Evolutionary conservation across 805 yeast genomes (phyloP), one percentile per base, ranked within the genome.

Genomic region (Yarrowia osloensis): DNA sequence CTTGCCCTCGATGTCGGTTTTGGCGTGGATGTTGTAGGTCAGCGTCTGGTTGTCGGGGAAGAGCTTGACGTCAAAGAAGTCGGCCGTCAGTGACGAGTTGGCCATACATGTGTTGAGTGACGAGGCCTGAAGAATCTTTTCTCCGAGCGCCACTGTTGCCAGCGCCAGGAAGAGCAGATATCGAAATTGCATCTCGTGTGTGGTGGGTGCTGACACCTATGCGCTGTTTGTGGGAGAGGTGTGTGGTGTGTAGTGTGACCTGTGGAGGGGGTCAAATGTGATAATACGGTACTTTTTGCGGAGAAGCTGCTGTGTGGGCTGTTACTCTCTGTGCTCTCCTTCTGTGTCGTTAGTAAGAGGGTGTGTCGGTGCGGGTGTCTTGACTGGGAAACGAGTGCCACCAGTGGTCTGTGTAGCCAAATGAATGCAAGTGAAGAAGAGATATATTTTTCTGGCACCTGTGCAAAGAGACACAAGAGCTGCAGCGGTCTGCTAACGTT

Each of bases 61-160:
- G 75, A 91, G 90, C 1, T 82, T 80, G 46, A 93, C 96, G 71
- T 88, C 84, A 74, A 93, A 91, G 70, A 83, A 84, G 21, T 87
- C 80, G 2, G 97, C 94, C 2, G 90, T 82, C 68, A 93, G 78
- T 71, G 85, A 86, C 3, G 94, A 88, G 74, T 85, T 80, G 68
- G 86, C 89, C 90, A 88, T 88, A 79, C 98, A 93, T 11, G 96
- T 86, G 57, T 92, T 97, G 70, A 93, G 81, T 3, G 97, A 90
- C 17, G 88, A 80, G 9, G 97, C 97, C 22, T 74, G 74, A 22
- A 87, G 75, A 35, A 75, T 39, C 35, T 47, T 63, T 11, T 49
- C 49, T 15, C 29, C 59, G 11, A 44, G 44, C 8, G 54, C 66
- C 42, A 61, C 29, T 1, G 66, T 17, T 11, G 54, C 54, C 39